Evolutionary conservation across 345 rosid species (phyloP).

Genomic region (Garcia nutans): DNA sequence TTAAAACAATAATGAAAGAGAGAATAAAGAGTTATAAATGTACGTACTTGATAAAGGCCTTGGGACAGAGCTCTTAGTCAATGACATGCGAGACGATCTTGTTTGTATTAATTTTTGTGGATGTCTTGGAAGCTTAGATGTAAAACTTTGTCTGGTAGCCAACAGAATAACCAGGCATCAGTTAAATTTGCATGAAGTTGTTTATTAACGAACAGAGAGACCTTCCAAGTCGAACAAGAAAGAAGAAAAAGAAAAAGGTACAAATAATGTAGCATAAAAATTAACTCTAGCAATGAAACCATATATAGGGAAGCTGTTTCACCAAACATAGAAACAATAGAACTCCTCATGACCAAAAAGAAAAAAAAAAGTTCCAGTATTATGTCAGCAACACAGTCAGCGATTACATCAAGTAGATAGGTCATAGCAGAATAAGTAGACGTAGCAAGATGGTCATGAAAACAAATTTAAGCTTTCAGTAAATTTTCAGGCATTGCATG

Average conservation of each 20-base stretch:
- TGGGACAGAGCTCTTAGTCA: conserved; percentile 44
- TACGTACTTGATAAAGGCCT: conserved; percentile 56
- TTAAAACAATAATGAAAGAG: background rate
- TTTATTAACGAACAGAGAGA: background rate
- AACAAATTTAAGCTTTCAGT: background rate
- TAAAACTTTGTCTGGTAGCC: conserved; percentile 28
- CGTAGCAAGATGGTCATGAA: background rate
- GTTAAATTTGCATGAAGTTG: conserved; percentile 1
- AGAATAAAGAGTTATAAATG: background rate
- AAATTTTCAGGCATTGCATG: too few species aligned
- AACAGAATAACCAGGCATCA: background rate
- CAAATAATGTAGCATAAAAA: background rate
- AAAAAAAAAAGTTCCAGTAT: too few species aligned
- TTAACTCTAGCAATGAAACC: background rate
- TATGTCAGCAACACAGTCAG: background rate
- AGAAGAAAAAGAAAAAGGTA: background rate
- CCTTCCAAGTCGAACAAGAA: background rate
- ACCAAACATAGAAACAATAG: too few species aligned
- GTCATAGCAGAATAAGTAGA: background rate
- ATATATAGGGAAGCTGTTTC: background rate
- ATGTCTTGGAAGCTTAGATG: conserved; percentile 64
- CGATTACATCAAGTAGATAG: background rate
- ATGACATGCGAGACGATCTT: conserved; percentile 51
- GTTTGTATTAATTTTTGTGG: conserved; percentile 41
- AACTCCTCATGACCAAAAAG: too few species aligned